phyloP scores from a whole-genome alignment of 306 rosid species.

The Gillenia trifoliata region DNA sequence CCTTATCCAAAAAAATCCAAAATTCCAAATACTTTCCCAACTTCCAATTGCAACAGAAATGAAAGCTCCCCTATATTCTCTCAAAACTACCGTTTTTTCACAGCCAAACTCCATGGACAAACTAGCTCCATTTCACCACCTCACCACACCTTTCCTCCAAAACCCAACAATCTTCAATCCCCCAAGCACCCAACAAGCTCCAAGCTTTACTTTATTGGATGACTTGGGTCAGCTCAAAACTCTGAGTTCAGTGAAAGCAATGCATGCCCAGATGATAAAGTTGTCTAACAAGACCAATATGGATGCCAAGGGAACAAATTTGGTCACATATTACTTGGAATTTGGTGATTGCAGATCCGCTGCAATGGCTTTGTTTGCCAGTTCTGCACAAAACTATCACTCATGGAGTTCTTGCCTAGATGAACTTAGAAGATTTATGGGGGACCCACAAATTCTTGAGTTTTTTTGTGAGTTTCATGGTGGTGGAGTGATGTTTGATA shows the following conservation, averaged over 20 bases:
- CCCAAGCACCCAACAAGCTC: neutral
- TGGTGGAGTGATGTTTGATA: conserved; percentile 42
- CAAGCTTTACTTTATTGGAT: conserved; percentile 19
- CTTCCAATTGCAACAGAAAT: neutral
- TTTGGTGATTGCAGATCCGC: conserved; percentile 57
- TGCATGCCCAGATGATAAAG: conserved; percentile 59
- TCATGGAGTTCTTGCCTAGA: conserved; percentile 46
- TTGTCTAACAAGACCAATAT: conserved; percentile 26
- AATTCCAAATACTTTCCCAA: neutral
- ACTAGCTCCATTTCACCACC: conserved; percentile 28
- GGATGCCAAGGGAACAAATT: conserved; percentile 25
- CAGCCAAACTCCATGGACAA: conserved; percentile 38
- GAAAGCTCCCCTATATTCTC: neutral
- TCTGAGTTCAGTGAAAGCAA: conserved; percentile 40
- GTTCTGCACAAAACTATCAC: conserved; percentile 40
- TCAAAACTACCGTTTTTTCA: neutral
- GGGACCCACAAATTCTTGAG: conserved; percentile 36
- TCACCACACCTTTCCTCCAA: conserved; percentile 30
- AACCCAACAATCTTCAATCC: conserved; percentile 24
- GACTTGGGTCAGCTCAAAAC: conserved; percentile 28
- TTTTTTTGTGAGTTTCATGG: conserved; percentile 37
- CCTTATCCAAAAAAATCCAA: conserved; percentile 36
- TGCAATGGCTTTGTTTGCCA: conserved; percentile 42
- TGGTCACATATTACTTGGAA: conserved; percentile 48
- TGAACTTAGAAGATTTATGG: conserved; percentile 47